phyloP scores from a whole-genome alignment of 345 rosid species.

The Physaria fendleri region DNA sequence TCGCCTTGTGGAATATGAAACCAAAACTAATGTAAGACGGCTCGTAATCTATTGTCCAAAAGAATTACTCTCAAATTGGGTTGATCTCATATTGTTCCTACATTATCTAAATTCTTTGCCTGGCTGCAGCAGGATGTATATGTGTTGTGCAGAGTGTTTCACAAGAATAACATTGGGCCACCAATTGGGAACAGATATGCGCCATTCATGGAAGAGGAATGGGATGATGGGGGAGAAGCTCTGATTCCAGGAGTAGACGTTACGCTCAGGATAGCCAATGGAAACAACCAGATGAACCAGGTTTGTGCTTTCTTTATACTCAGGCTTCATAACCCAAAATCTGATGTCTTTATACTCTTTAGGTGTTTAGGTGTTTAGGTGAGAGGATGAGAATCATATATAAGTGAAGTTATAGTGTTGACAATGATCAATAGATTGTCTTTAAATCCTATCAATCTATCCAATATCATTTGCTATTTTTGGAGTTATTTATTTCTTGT shows the following conservation, averaged over 20 bases:
- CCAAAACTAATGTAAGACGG: slow-evolving; percentile 33
- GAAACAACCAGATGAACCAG: slow-evolving; percentile 32
- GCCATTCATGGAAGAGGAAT: slow-evolving; percentile 72
- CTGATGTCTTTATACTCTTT: too few relatives aligned
- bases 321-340: background rate
- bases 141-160: slow-evolving; percentile 88
- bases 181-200: slow-evolving; percentile 83
- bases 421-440: too few relatives aligned
- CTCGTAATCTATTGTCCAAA: slow-evolving; percentile 36
- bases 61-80: background rate
- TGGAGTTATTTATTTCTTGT: too few relatives aligned
- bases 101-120: slow-evolving; percentile 4
- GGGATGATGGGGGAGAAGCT: slow-evolving; percentile 51
- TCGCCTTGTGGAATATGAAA: slow-evolving; percentile 66
- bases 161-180: slow-evolving; percentile 87
- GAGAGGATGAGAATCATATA: too few relatives aligned
- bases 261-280: slow-evolving; percentile 19
- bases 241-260: slow-evolving; percentile 58
- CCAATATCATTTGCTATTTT: too few relatives aligned
- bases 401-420: too few relatives aligned
- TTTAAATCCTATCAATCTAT: too few relatives aligned
- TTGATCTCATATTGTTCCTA: background rate
- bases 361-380: too few relatives aligned
- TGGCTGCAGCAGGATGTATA: slow-evolving; percentile 51
- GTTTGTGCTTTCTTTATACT: slow-evolving; percentile 29